Percentiles rank a stretch among this genome's conserved stretches.
Evolutionary conservation across 106 monocot genomes (phyloP).

Genomic region (Dendrobium catenatum): DNA sequence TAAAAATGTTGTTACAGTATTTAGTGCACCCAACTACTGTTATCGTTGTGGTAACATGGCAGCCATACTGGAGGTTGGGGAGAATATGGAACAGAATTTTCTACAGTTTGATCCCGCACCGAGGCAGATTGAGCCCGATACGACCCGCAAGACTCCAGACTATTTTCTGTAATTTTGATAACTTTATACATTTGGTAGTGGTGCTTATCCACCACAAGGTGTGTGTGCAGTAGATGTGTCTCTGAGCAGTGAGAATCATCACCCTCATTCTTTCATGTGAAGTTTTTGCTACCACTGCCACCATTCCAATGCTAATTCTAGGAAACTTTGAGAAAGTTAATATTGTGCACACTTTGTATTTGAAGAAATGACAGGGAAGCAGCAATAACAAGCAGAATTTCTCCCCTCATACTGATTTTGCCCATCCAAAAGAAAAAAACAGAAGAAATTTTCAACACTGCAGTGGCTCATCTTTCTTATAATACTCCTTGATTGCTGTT

Average conservation of each 20-base stretch:
- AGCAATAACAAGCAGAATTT: constrained; percentile 10
- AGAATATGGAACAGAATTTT: constrained; percentile 52
- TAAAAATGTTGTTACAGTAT: constrained; percentile 48
- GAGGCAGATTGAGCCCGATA: constrained; percentile 40
- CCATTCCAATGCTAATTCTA: neutral
- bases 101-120: constrained; percentile 51
- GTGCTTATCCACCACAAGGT: neutral
- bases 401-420: neutral
- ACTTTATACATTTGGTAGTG: neutral
- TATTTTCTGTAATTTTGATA: constrained; percentile 34
- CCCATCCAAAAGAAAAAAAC: neutral
- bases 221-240: constrained; percentile 10
- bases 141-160: constrained; percentile 41
- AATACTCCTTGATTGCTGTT: neutral
- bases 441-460: neutral
- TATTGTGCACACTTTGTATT: neutral
- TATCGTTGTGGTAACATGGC: constrained; percentile 59
- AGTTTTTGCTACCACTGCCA: constrained; percentile 3
- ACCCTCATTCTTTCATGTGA: constrained; percentile 20
- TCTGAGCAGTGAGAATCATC: neutral
- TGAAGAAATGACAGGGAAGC: constrained; percentile 8
- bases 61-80: constrained; percentile 47
- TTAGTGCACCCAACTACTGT: constrained; percentile 51
- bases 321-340: neutral
- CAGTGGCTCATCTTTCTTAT: neutral